Evolutionary conservation across 2,329 filamentous ascomycete genomes (phyloP), one percentile per base, ranked within the genome.

Genomic region (Hymenoscyphus salicellus): DNA sequence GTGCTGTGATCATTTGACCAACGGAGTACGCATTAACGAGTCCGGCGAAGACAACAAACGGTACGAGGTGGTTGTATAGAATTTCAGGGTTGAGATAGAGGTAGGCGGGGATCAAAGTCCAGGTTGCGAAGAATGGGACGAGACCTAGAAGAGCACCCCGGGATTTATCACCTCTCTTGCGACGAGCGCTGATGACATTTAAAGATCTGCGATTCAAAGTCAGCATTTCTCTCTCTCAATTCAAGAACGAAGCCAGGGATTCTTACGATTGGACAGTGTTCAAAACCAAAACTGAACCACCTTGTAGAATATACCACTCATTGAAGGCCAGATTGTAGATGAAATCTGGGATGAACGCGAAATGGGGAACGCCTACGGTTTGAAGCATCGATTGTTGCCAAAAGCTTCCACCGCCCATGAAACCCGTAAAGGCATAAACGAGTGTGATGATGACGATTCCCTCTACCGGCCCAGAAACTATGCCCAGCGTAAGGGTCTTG

Each of bases 1-100:
- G 95, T 0, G 93, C 93, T 55, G 92, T 92, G 78, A 98, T 98
- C 81, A 98, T 97, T 77, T 93, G 90, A 6, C 94, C 94, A 64
- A 98, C 94, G 60, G 90, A 91, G 81, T 97, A 98, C 66, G 95
- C 93, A 76, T 98, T 98, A 75, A 97, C 84, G 64, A 98, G 81
- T 63, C 93, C 93, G 52, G 90, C 89, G 76, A 95, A 97, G 76
- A 98, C 83, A 69, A 89, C 83, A 77, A 99, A 98, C 1, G 95
- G 93, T 20, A 99, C 86, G 8, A 97, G 83, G 75, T 98, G 92
- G 74, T 89, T 82, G 77, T 89, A 82, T 68, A 96, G 84, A 73
- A 98, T 96, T 68, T 85, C 80, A 4, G 93, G 94, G 76, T 97
- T 92, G 69, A 98, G 86, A 73, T 86, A 88, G 64, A 98, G 83